A percentile compares a stretch with the other conserved stretches of the same genome.
phyloP scores from a whole-genome alignment of 2,329 filamentous ascomycete genomes.

The Exserohilum turcica region DNA sequence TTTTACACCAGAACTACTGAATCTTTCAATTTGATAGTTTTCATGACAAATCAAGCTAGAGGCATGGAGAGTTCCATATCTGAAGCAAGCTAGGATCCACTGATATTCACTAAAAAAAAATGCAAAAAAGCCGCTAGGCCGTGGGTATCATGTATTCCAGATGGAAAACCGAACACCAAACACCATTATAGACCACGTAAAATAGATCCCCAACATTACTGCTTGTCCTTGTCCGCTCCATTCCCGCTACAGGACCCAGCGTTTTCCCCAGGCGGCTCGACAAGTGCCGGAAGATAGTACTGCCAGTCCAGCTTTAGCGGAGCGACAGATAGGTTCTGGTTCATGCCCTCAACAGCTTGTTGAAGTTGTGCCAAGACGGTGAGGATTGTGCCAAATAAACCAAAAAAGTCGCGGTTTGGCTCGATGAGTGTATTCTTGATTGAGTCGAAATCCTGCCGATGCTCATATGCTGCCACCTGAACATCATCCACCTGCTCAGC shows the following conservation, averaged over 20 bases:
- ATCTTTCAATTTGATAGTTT: too few species aligned
- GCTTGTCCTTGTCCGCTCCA: not conserved
- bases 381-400: conserved; percentile 1
- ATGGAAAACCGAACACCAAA: not conserved
- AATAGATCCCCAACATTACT: not conserved
- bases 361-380: conserved; percentile 11
- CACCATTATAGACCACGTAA: not conserved
- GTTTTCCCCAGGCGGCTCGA: not conserved
- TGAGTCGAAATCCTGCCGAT: conserved; percentile 11
- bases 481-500: not conserved
- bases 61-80: too few species aligned
- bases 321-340: conserved; percentile 12
- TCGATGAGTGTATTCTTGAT: conserved; percentile 9
- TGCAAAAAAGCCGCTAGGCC: not conserved
- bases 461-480: not conserved
- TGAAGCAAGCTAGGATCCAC: not conserved
- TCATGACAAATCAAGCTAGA: too few species aligned
- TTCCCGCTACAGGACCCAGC: not conserved
- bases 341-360: conserved; percentile 12
- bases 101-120: not conserved
- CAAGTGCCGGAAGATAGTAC: conserved; percentile 1
- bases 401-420: conserved; percentile 12
- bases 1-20: too few species aligned
- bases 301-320: conserved; percentile 4
- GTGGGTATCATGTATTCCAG: conserved; percentile 4